These are phyloP conservation scores for Cymbopogon flexuosus DNA, from an alignment of 202 grass and related monocot species.

Conservation along the genomic window DNA sequence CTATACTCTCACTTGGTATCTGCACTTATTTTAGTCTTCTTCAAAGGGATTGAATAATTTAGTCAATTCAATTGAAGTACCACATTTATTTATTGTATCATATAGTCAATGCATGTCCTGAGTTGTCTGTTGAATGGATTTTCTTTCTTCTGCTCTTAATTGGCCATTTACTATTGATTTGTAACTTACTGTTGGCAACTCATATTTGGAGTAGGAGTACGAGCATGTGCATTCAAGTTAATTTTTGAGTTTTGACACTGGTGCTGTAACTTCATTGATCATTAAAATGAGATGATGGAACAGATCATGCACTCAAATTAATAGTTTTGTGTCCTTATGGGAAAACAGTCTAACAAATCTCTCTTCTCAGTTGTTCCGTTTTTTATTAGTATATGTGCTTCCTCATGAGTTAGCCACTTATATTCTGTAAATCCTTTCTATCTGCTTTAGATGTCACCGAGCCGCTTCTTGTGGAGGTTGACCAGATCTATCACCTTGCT, in stretches of 20 bases:
- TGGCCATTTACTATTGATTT: neutral
- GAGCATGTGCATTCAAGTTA: neutral
- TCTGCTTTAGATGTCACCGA: constrained; percentile 75
- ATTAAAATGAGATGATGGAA: neutral
- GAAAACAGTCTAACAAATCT: neutral
- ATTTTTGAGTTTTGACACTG: neutral
- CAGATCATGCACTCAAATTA: neutral
- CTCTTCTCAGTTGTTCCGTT: neutral
- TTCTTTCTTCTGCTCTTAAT: neutral
- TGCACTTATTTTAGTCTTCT: neutral
- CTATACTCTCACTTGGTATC: neutral
- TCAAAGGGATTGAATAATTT: neutral
- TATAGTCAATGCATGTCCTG: constrained; percentile 12
- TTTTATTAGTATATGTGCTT: neutral
- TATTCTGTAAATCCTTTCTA: neutral
- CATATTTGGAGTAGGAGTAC: neutral
- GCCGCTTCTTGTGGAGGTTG: constrained; percentile 87
- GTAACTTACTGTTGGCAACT: neutral
- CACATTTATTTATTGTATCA: neutral
- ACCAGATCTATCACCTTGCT: constrained; percentile 99
- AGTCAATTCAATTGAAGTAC: neutral
- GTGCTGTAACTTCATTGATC: neutral
- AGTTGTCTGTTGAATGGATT: constrained; percentile 21
- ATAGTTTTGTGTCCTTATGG: neutral
- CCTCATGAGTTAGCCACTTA: neutral